These are phyloP conservation scores for Dryas alaskensis DNA, from an alignment of 306 rosid genomes.

Conservation along the genomic window DNA sequence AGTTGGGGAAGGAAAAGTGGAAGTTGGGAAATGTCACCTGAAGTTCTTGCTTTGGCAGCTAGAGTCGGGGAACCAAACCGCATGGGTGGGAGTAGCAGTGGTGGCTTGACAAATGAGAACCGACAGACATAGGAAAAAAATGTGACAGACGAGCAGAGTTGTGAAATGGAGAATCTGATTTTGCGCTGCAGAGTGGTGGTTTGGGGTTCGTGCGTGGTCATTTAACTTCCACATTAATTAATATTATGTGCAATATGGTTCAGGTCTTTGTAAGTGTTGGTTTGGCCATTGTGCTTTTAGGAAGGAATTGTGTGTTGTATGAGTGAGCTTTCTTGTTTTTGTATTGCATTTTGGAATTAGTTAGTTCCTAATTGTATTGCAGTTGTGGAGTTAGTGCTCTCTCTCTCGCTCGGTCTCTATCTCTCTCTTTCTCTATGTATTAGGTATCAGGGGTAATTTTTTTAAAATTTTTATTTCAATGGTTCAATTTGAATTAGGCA, in stretches of 20 bases:
- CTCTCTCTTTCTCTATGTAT: not conserved
- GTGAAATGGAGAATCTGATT: conserved; percentile 28
- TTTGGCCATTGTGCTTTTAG: conserved; percentile 42
- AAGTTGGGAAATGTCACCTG: conserved; percentile 99
- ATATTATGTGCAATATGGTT: conserved; percentile 50
- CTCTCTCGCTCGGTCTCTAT: conserved; percentile 4
- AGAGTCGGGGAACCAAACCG: conserved; percentile 79
- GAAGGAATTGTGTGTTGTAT: conserved; percentile 57
- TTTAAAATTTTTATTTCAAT: not conserved
- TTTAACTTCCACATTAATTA: conserved; percentile 34
- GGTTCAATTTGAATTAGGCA: not conserved
- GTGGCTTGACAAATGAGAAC: conserved; percentile 44
- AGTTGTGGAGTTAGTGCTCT: conserved; percentile 35
- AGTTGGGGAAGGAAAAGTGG: conserved; percentile 99
- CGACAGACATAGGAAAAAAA: conserved; percentile 27
- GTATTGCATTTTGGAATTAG: conserved; percentile 46
- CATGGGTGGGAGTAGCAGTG: conserved; percentile 57
- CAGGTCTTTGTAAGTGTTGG: conserved; percentile 48
- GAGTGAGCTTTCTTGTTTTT: conserved; percentile 51
- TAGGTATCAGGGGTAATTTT: no score
- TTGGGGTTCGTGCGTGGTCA: conserved; percentile 31
- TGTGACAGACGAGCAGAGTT: conserved; percentile 8
- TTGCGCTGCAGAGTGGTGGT: conserved; percentile 22
- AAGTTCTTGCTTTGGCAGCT: conserved; percentile 88
- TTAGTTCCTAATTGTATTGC: conserved; percentile 36